Evolutionary conservation across 805 yeast species (phyloP), one percentile per base, ranked within the genome.

Genomic region (Yamadazyma kitorensis): DNA sequence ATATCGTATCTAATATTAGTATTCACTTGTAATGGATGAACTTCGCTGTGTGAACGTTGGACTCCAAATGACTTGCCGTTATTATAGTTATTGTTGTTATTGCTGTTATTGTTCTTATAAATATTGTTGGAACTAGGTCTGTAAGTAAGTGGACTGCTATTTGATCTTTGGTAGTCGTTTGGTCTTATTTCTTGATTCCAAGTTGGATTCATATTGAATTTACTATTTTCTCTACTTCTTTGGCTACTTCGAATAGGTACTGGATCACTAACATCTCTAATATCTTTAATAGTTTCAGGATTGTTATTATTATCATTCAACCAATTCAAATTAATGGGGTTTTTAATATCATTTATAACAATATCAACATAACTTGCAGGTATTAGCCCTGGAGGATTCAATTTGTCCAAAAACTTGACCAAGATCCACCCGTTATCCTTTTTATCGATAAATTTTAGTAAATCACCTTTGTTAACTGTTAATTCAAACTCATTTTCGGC

Each of bases 341-440:
- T 57, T 19, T 52, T 40, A 16, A 55, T 44, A 45, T 64, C 70
- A 36, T 65, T 64, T 18, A 62, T 59, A n/a, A 71, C 74, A 17
- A 70, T 69, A 31, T 63, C 70, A 15, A 67, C 72, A 45, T 70
- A 71, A 22, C 65, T 57, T 2, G 75, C 70, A 1, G 82, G 82
- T 2, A 77, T 65, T 36, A 76, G 54, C 1, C 82, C 82, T 1
- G 74, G 69, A 4, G 49, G 52, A 4, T 60, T 52, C 19, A 73
- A 37, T 38, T 67, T 60, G 26, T 72, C 74, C 21, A 77, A 64
- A n/a, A 74, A 70, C 49, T 76, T 75, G 6, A 74, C 82, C 27
- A 74, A 50, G 2, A 76, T 51, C 79, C 80, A 75, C 2, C 80
- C 82, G 44, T 70, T 68, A 1, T 70, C 70, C 26, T 60, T 64